Evolutionary conservation across 257 asterid species (phyloP).

Genomic region (Ajuga chamaepitys): DNA sequence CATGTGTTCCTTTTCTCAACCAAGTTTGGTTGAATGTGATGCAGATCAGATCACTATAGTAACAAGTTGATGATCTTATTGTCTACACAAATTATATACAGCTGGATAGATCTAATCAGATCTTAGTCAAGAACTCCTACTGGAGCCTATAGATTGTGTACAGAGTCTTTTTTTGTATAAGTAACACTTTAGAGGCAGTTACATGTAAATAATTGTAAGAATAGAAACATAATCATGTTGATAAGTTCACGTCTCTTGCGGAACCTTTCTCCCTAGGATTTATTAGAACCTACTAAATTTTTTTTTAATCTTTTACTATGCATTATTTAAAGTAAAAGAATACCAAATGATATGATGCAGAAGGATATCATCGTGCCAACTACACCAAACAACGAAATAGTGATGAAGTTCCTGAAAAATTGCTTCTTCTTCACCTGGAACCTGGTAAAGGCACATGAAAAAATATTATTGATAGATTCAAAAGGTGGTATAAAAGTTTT

Average conservation of each 20-base stretch:
- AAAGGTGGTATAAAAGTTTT: neutral
- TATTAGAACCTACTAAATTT: neutral
- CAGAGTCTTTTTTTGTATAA: neutral
- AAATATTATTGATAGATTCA: neutral
- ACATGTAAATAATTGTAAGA: neutral
- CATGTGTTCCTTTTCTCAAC: neutral
- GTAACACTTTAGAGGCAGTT: neutral
- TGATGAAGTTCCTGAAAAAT: constrained; percentile 53
- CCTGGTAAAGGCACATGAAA: constrained; percentile 29
- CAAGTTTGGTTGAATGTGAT: neutral
- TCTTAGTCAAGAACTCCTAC: neutral
- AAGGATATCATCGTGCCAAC: constrained; percentile 72
- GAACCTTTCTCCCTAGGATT: too few relatives aligned
- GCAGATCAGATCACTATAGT: neutral
- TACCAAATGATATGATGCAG: constrained; percentile 60
- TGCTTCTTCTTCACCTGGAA: constrained; percentile 77
- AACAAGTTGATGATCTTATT: neutral
- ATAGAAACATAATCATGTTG: neutral
- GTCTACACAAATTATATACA: neutral
- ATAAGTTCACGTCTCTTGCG: neutral
- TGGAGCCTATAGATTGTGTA: neutral
- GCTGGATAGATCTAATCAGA: neutral
- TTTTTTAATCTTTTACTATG: neutral
- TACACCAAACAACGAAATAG: constrained; percentile 63
- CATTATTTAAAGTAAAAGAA: neutral